These are phyloP conservation scores for Eudorina sp. DNA, from an alignment of 139 green algal genomes.

Conservation along the genomic window DNA sequence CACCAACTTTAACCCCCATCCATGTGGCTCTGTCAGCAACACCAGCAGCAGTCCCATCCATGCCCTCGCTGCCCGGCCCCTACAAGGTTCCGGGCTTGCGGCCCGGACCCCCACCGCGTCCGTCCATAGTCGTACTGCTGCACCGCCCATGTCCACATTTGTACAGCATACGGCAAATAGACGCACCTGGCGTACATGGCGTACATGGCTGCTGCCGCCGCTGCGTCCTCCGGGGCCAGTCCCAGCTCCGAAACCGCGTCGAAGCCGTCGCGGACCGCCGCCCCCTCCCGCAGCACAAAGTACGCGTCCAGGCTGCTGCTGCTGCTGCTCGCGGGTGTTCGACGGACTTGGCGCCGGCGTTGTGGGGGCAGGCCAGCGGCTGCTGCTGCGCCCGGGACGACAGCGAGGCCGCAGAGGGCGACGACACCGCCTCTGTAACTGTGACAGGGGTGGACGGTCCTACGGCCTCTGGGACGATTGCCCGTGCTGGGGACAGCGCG, in stretches of 20 bases:
- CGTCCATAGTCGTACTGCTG: background rate
- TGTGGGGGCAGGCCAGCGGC: background rate
- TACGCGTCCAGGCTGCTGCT: conserved; percentile 24
- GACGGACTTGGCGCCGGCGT: background rate
- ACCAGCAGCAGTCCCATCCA: background rate
- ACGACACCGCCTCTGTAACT: background rate
- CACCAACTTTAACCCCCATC: too few species aligned
- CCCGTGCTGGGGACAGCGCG: too few species aligned
- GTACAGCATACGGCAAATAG: too few species aligned
- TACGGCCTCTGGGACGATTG: too few species aligned
- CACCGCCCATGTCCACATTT: too few species aligned
- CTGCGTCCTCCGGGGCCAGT: background rate
- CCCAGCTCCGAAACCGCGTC: conserved; percentile 26
- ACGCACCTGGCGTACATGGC: conserved; percentile 20
- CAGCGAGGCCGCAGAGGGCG: background rate
- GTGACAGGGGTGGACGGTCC: background rate
- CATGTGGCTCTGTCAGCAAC: too few species aligned
- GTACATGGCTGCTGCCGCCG: background rate
- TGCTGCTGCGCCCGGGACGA: background rate
- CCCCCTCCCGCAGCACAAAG: conserved; percentile 11
- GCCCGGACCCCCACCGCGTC: background rate
- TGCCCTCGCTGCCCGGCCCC: background rate
- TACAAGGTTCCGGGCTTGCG: background rate
- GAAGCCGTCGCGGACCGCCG: background rate
- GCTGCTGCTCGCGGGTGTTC: background rate